Evolutionary conservation across 192 early-diverging fungal species (phyloP).

Genomic region (Spizellomyces sp.): DNA sequence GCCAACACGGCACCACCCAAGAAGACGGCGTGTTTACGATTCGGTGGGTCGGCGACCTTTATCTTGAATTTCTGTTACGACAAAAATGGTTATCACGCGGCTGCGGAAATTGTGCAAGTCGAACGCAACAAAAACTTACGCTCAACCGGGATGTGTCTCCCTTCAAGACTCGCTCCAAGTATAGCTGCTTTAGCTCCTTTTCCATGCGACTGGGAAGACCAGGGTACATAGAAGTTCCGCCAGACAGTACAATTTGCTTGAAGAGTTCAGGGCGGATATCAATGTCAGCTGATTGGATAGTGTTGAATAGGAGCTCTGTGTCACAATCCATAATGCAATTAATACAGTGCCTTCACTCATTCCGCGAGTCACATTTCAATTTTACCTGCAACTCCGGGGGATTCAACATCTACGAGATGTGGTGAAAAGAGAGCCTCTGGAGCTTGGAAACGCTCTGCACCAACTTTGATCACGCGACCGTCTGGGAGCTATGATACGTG

Average conservation of each 20-base stretch:
- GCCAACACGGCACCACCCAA: constrained; percentile 95
- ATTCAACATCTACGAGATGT: constrained; percentile 93
- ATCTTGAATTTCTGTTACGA: constrained; percentile 90
- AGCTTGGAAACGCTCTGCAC: constrained; percentile 97
- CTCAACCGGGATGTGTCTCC: constrained; percentile 80
- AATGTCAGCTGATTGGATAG: constrained; percentile 86
- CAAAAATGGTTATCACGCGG: neutral
- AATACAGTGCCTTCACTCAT: neutral
- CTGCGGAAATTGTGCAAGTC: neutral
- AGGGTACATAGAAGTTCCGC: constrained; percentile 98
- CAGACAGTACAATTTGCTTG: constrained; percentile 97
- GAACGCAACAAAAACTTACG: constrained; percentile 51
- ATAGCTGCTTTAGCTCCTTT: constrained; percentile 98
- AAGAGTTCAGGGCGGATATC: constrained; percentile 95
- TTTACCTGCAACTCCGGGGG: constrained; percentile 88
- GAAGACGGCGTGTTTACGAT: constrained; percentile 98
- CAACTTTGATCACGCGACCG: constrained; percentile 97
- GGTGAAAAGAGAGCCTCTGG: constrained; percentile 99
- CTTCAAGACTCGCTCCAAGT: constrained; percentile 84
- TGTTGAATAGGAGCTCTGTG: constrained; percentile 89
- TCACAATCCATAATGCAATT: neutral
- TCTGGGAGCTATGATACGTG: constrained; percentile 80
- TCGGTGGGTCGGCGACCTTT: constrained; percentile 95
- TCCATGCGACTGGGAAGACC: constrained; percentile 95
- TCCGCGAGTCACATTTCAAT: neutral